Evolutionary conservation across 768 basidiomycete species (phyloP), one percentile per base, ranked within the genome.

Genomic region (Russula vinacea): DNA sequence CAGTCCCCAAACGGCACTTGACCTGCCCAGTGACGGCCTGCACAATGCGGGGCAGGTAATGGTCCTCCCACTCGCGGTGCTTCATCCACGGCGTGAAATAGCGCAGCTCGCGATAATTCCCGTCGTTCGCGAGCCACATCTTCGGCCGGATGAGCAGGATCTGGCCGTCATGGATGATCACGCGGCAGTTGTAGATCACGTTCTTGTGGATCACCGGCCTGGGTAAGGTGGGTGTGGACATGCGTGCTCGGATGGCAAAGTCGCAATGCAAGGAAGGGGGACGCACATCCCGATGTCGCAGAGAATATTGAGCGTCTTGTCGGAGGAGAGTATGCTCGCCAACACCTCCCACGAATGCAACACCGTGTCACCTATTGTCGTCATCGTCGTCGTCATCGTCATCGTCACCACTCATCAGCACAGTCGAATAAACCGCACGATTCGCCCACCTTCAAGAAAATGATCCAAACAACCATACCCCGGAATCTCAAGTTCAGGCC

Each of bases 81-180:
- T 94, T 96, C 72, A 79, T 77, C 96, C 97, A 99, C 0, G 97
- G 94, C 2, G 96, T 94, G 71, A 99, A 99, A 74, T 93, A 92
- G 16, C 90, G 70, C 51, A 77, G 67, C 75, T 81, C 79, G 69
- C 97, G 89, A 74, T 99, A 99, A 72, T 98, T 98, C 4, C 97
- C 97, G 70, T 97, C 94, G 72, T 98, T 98, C 1, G 97, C 97
- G 51, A 99, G 80, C 97, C 97, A 99, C 95, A 99, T 95, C 79
- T 98, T 99, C 0, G 97, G 97, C 26, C 97, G 86, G 67, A 99
- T 98, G 67, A 98, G 85, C 1, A 98, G 76, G 64, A 99, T 94
- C 76, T 92, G 83, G 60, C 85, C 81, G 76, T 94, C 81, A 72
- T 93, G 83, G 49, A 95, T 84, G 73, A 98, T 88, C 40, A 98